These are phyloP conservation scores for Carex scoparia DNA, from an alignment of 176 grass and related monocot species.

Conservation along the genomic window DNA sequence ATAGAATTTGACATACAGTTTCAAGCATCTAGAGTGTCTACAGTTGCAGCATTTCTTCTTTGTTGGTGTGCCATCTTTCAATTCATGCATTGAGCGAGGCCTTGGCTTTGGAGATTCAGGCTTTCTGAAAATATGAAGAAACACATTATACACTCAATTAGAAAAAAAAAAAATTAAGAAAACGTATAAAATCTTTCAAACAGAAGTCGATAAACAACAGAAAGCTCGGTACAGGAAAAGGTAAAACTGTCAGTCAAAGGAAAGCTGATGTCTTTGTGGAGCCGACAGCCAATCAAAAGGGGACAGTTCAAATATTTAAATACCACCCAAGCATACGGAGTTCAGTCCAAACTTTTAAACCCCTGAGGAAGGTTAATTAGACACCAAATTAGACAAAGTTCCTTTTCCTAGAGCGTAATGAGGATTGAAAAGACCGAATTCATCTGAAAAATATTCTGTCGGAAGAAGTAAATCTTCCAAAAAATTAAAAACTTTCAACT, in stretches of 20 bases:
- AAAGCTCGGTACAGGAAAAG: background rate
- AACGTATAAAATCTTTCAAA: background rate
- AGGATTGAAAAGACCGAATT: background rate
- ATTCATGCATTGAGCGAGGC: conserved; percentile 35
- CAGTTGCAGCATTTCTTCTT: conserved; percentile 98
- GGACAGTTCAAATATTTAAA: conserved; percentile 13
- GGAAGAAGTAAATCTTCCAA: background rate
- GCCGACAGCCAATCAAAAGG: background rate
- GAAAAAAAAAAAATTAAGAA: background rate
- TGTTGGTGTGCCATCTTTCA: conserved; percentile 74
- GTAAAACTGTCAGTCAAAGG: background rate
- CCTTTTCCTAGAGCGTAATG: background rate
- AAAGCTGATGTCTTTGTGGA: background rate
- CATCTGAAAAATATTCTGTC: background rate
- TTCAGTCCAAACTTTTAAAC: too few relatives aligned
- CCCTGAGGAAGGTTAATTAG: background rate
- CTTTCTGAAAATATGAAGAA: conserved; percentile 48
- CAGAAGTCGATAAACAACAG: background rate
- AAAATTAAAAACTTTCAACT: conserved; percentile 1
- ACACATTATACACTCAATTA: conserved; percentile 19
- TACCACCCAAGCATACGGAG: background rate
- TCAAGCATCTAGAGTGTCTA: conserved; percentile 88
- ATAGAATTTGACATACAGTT: conserved; percentile 59
- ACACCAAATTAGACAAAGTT: background rate
- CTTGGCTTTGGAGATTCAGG: conserved; percentile 68